Base-by-base conservation (phyloP, 805 yeast species). In the Ogataea pilisensis region DNA sequence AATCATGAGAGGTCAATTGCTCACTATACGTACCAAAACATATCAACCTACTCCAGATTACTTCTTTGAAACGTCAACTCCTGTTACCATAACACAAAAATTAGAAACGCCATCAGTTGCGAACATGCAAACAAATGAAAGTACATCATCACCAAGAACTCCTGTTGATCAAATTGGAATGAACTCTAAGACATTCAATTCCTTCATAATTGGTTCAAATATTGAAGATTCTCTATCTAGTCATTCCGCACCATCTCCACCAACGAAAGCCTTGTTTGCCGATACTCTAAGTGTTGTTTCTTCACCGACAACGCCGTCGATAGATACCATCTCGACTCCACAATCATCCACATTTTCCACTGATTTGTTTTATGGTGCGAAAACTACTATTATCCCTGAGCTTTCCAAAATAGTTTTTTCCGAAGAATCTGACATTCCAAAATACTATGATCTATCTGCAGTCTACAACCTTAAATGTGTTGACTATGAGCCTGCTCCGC, bases 311-410 rank as follows among this genome's bases (percentile, higher is more conserved):
- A 3, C 20, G 6, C 12, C 28, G 8, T 6, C 25, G 2, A 22
- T 26, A 12, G 30, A 16, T 4, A 26, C 40, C 3, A 38, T 34
- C 12, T 13, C 34, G 17, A 22, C 32, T 16, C 18, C 19, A 5
- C 18, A 14, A 5, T 24, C 42, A 13, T 18, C 19, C 9, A 17
- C 14, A 12, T 35, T 35, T 26, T 20, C 27, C 26, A 31, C 19
- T 12, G 52, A 41, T 22, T 40, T 49, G 1, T 35, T 46, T 7
- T 35, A 42, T n/a, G 54, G 50, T n/a, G 54, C 50, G 8, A 53
- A 54, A 31, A 37, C 53, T n/a, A 43, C 45, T 6, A 38, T 60
- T 13, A 44, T 52, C 5, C 63, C 65, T 1, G 63, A 60, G 31
- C 41, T 39, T 20, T 48, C 59, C 2, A 50, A 52, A n/a, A 43